Evolutionary conservation across 192 early-diverging fungal genomes (phyloP).

Genomic region (Rhizophlyctis rosea): DNA sequence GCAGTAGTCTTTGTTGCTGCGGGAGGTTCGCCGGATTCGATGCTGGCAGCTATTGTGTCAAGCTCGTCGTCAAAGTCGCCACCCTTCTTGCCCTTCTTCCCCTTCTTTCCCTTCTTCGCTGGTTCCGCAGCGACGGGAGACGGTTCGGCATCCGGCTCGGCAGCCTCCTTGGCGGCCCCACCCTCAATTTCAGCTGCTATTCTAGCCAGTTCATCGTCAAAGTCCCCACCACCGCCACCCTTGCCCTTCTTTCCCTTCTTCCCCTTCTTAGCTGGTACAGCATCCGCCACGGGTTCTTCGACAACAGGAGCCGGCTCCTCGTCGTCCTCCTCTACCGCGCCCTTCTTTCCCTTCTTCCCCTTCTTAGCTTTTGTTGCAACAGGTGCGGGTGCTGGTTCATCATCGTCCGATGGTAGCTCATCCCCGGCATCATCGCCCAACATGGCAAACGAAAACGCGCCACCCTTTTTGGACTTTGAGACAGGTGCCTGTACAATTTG

Average conservation of each 20-base stretch:
- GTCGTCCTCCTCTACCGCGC: slow-evolving; percentile 71
- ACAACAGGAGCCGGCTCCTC: slow-evolving; percentile 49
- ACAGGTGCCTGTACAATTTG: too few species aligned
- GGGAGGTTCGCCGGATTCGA: slow-evolving; percentile 17
- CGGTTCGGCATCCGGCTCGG: slow-evolving; percentile 37
- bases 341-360: slow-evolving; percentile 55
- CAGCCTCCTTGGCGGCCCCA: background rate
- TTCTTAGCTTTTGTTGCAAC: slow-evolving; percentile 68
- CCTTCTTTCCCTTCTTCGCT: slow-evolving; percentile 42
- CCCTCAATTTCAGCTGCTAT: background rate
- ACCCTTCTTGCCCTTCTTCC: slow-evolving; percentile 31
- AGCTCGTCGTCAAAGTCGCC: slow-evolving; percentile 40
- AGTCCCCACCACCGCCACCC: too few species aligned
- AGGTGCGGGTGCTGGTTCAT: slow-evolving; percentile 24
- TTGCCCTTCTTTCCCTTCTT: slow-evolving; percentile 6
- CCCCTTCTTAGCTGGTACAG: slow-evolving; percentile 9
- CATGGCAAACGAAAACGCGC: too few species aligned
- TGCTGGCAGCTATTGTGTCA: slow-evolving; percentile 20
- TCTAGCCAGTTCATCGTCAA: slow-evolving; percentile 4
- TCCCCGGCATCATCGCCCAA: slow-evolving; percentile 36
- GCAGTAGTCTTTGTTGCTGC: slow-evolving; percentile 7
- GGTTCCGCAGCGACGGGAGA: too few species aligned
- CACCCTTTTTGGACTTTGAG: too few species aligned
- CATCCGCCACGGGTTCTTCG: background rate
- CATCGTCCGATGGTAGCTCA: slow-evolving; percentile 62